phyloP scores from a whole-genome alignment of 1,139 yeast species.

The Blastobotrys apis region DNA sequence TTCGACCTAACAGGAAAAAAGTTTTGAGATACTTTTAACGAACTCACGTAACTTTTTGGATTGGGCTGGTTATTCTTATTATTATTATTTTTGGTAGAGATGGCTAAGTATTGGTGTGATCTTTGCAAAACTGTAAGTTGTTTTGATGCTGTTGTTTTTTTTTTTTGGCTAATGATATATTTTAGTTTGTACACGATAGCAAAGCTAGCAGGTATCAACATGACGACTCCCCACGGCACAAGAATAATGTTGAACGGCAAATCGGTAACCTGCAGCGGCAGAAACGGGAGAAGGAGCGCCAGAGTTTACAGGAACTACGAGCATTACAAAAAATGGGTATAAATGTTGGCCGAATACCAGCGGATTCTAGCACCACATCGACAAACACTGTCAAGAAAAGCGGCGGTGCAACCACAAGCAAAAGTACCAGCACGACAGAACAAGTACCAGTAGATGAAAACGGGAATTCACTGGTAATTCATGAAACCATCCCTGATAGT shows the following conservation, averaged over 20 bases:
- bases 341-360: slow-evolving; percentile 3
- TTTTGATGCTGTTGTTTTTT: no score
- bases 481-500: background rate
- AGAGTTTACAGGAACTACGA: slow-evolving; percentile 23
- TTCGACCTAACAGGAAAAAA: background rate
- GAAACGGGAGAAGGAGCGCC: slow-evolving; percentile 30
- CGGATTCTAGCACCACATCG: background rate
- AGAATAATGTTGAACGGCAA: slow-evolving; percentile 29
- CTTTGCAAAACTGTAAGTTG: slow-evolving; percentile 40
- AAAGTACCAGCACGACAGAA: no score
- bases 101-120: slow-evolving; percentile 45
- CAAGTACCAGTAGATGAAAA: background rate
- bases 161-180: background rate
- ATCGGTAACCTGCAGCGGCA: slow-evolving; percentile 35
- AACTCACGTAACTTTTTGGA: background rate
- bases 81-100: no score
- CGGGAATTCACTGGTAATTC: background rate
- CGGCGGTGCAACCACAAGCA: background rate
- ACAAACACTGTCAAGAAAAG: background rate
- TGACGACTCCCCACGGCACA: slow-evolving; percentile 40
- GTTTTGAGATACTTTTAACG: background rate
- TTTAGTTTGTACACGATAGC: slow-evolving; percentile 43
- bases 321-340: slow-evolving; percentile 10
- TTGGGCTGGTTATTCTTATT: no score
- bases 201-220: slow-evolving; percentile 39